These are phyloP conservation scores for Pseudogymnoascus sp. DNA, from an alignment of 2,329 filamentous ascomycete species.

Conservation along the genomic window DNA sequence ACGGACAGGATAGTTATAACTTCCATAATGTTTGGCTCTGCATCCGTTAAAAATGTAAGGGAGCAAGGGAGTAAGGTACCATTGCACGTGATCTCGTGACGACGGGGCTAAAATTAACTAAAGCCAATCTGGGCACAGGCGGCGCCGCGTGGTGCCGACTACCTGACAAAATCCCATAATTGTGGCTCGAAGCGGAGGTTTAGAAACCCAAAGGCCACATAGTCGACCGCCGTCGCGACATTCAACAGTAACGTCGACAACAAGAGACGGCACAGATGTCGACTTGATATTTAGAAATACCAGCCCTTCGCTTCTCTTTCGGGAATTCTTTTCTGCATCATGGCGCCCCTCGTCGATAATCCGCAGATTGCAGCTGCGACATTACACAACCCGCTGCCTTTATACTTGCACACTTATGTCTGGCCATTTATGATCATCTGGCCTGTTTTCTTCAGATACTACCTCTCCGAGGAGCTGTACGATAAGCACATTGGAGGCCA, in stretches of 20 bases:
- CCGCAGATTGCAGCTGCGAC: constrained; percentile 81
- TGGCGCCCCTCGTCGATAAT: constrained; percentile 84
- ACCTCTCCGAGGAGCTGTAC: constrained; percentile 76
- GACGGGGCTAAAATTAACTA: background rate
- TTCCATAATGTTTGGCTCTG: background rate
- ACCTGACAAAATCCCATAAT: constrained; percentile 8
- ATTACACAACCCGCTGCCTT: constrained; percentile 77
- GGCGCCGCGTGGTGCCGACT: constrained; percentile 7
- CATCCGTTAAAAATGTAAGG: background rate
- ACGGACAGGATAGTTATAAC: background rate
- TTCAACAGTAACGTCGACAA: constrained; percentile 6
- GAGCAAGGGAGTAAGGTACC: background rate
- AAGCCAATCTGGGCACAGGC: constrained; percentile 5
- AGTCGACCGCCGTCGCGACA: constrained; percentile 2
- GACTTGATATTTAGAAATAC: constrained; percentile 8
- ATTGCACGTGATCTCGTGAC: constrained; percentile 2
- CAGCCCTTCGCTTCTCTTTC: background rate
- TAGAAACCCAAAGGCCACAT: constrained; percentile 9
- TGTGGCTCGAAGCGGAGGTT: constrained; percentile 3
- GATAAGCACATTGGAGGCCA: constrained; percentile 85
- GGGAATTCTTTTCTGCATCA: constrained; percentile 28
- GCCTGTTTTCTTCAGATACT: constrained; percentile 85
- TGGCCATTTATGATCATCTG: constrained; percentile 91
- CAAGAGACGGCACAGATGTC: constrained; percentile 6
- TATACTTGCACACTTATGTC: constrained; percentile 77